Evolutionary conservation across 352 stramenopile species (phyloP).

Genomic region (Thalassiosira allenii): DNA sequence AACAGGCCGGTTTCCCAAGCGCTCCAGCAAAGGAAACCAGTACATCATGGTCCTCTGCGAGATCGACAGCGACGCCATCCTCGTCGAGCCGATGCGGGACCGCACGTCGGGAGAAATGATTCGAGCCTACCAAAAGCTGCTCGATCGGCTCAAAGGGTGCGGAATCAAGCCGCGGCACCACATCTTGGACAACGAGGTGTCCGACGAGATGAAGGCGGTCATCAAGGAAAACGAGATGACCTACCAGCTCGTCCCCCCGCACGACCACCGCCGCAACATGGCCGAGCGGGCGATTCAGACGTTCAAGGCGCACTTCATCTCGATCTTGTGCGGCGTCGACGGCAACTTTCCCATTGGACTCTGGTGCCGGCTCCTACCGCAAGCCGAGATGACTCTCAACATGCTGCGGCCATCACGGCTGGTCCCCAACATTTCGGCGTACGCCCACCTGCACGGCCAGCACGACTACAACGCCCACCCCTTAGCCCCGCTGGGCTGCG

Average conservation of each 20-base stretch:
- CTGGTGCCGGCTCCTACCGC: constrained; percentile 58
- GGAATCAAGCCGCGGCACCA: constrained; percentile 28
- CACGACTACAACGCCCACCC: constrained; percentile 67
- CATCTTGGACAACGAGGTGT: constrained; percentile 55
- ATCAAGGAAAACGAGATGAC: constrained; percentile 48
- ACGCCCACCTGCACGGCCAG: constrained; percentile 25
- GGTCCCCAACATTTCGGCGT: constrained; percentile 49
- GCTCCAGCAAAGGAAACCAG: constrained; percentile 46
- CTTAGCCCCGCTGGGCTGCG: constrained; percentile 59
- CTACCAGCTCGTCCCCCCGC: constrained; percentile 49
- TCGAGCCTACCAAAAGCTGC: constrained; percentile 35
- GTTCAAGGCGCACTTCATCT: constrained; percentile 73
- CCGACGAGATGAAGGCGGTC: constrained; percentile 19
- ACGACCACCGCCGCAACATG: constrained; percentile 54
- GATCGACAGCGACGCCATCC: constrained; percentile 67
- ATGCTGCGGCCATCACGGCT: constrained; percentile 41
- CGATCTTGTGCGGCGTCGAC: constrained; percentile 25
- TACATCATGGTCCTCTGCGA: constrained; percentile 71
- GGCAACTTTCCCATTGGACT: constrained; percentile 56
- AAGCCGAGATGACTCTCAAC: constrained; percentile 63
- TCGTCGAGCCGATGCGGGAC: constrained; percentile 50
- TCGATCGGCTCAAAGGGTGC: constrained; percentile 13
- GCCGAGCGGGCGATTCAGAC: constrained; percentile 67
- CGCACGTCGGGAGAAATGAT: constrained; percentile 34
- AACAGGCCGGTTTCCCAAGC: constrained; percentile 55